A percentile compares a stretch with the other conserved stretches of the same genome.
Evolutionary conservation across 495 filamentous ascomycete genomes (phyloP).

Genomic region (Antarctomyces pellizariae): DNA sequence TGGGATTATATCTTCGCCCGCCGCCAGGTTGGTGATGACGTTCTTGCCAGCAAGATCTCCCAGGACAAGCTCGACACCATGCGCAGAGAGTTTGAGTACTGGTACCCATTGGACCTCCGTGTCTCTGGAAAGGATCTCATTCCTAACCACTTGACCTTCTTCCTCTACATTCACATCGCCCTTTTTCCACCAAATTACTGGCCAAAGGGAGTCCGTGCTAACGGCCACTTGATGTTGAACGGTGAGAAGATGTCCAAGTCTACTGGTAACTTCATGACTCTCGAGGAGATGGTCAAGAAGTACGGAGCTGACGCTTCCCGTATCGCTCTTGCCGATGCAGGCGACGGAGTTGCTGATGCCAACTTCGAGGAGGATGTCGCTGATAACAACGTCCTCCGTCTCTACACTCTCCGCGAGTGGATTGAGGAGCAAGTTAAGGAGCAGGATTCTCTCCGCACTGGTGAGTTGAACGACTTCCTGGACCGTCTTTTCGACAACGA

Average conservation of each 20-base stretch:
- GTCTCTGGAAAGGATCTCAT: conserved; percentile 74
- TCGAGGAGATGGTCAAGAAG: conserved; percentile 67
- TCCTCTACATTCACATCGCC: conserved; percentile 83
- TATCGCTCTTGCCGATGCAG: conserved; percentile 82
- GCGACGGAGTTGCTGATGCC: conserved; percentile 84
- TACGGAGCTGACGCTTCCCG: conserved; percentile 85
- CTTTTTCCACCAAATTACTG: conserved; percentile 73
- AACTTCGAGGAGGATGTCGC: conserved; percentile 95
- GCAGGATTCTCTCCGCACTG: conserved; percentile 40
- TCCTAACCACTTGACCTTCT: conserved; percentile 84
- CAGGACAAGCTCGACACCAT: conserved; percentile 49
- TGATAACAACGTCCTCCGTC: conserved; percentile 67
- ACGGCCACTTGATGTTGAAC: conserved; percentile 84
- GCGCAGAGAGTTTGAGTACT: conserved; percentile 86
- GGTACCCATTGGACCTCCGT: conserved; percentile 77
- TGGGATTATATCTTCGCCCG: conserved; percentile 85
- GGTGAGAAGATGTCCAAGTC: conserved; percentile 95
- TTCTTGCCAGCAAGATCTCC: conserved; percentile 41
- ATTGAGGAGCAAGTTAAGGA: conserved; percentile 64
- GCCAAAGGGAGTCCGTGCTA: conserved; percentile 62
- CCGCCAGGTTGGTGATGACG: conserved; percentile 36
- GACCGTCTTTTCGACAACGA: conserved; percentile 87
- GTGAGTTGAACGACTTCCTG: conserved; percentile 52
- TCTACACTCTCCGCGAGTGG: conserved; percentile 79
- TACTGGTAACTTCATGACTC: conserved; percentile 86